Percentiles rank a stretch among this genome's conserved stretches.
phyloP scores from a whole-genome alignment of 768 basidiomycete species.

The Infundibulicybe gibba region DNA sequence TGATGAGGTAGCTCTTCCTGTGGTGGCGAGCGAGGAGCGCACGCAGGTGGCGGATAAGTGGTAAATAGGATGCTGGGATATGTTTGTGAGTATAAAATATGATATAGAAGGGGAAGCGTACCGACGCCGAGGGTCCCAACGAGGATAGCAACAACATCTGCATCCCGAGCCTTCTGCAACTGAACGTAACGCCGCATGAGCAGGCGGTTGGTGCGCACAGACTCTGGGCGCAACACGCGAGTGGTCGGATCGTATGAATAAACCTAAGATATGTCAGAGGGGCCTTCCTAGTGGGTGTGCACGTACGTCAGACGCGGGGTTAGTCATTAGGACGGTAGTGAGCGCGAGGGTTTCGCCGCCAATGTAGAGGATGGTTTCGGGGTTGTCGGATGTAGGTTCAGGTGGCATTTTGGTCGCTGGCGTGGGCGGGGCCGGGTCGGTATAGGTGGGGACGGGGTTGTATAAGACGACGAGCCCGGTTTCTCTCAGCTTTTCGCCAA shows the following conservation, averaged over 20 bases:
- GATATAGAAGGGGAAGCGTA: conserved; percentile 25
- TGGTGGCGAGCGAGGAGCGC: conserved; percentile 55
- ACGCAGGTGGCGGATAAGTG: conserved; percentile 82
- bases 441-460: neutral
- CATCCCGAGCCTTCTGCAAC: conserved; percentile 85
- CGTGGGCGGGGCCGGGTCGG: conserved; percentile 1
- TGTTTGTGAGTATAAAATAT: neutral
- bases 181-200: conserved; percentile 88
- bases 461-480: neutral
- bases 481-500: conserved; percentile 24
- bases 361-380: conserved; percentile 45
- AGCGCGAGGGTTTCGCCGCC: conserved; percentile 79
- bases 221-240: conserved; percentile 48
- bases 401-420: conserved; percentile 1
- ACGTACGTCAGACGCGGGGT: conserved; percentile 60
- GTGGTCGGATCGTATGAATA: conserved; percentile 71
- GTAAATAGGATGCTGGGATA: conserved; percentile 71
- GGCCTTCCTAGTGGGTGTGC: neutral
- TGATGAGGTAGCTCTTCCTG: conserved; percentile 94
- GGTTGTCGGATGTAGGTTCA: conserved; percentile 5
- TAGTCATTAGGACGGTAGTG: conserved; percentile 84
- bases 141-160: conserved; percentile 93
- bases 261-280: conserved; percentile 41
- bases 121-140: conserved; percentile 92
- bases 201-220: conserved; percentile 68